Evolutionary conservation across 257 asterid genomes (phyloP).

Genomic region (Solanum stenotomum): DNA sequence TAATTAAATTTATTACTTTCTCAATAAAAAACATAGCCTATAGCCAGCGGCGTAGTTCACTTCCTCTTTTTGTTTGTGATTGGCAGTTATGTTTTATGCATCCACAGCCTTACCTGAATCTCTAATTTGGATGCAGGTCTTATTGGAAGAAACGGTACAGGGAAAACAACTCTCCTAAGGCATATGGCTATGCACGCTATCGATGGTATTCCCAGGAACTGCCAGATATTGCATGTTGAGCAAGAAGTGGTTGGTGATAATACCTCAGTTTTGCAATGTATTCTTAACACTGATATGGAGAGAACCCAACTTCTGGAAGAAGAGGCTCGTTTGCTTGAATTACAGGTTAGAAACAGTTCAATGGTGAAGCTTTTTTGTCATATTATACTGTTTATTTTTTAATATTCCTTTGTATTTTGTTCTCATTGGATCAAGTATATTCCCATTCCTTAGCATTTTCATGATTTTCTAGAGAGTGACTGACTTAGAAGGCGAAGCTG

Average conservation of each 20-base stretch:
- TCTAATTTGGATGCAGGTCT: conserved; percentile 51
- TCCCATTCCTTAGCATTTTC: not conserved
- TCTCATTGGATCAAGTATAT: not conserved
- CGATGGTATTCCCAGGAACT: conserved; percentile 91
- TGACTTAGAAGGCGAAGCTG: conserved; percentile 50
- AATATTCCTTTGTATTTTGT: conserved; percentile 7
- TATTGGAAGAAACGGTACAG: conserved; percentile 98
- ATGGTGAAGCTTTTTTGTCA: conserved; percentile 1
- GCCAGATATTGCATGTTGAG: conserved; percentile 96
- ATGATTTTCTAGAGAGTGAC: conserved; percentile 38
- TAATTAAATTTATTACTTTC: not conserved
- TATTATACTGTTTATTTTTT: not conserved
- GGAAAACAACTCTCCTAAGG: conserved; percentile 94
- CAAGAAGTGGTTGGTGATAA: conserved; percentile 96
- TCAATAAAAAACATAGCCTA: not conserved
- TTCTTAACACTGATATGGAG: conserved; percentile 79
- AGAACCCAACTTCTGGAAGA: conserved; percentile 79
- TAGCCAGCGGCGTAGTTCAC: not conserved
- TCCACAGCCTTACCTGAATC: not conserved
- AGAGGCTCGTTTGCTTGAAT: conserved; percentile 63
- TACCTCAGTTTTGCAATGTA: conserved; percentile 81
- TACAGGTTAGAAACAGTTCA: conserved; percentile 53
- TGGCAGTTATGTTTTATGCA: not conserved
- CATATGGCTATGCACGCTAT: conserved; percentile 98
- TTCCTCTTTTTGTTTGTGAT: not conserved